phyloP scores from a whole-genome alignment of 306 rosid species.

The Pueraria montana region DNA sequence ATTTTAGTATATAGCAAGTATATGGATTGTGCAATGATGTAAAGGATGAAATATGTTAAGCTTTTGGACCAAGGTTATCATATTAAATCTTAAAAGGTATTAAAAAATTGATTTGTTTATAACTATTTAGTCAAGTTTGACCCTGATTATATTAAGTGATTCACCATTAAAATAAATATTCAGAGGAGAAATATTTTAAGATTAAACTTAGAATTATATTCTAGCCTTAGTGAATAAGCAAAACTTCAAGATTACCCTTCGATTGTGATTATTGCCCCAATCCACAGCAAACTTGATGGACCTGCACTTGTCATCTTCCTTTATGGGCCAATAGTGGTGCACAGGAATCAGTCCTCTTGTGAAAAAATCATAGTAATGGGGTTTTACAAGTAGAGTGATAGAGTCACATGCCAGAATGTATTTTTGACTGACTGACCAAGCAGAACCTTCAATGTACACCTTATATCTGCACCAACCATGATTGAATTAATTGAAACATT shows the following conservation, averaged over 20 bases:
- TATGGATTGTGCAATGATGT: too few species aligned
- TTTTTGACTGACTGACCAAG: constrained; percentile 98
- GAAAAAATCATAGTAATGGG: constrained; percentile 89
- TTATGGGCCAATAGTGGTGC: constrained; percentile 94
- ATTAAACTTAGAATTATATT: too few species aligned
- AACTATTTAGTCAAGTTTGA: not conserved
- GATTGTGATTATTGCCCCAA: constrained; percentile 84
- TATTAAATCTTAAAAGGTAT: too few species aligned
- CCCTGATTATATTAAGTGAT: not conserved
- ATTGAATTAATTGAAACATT: not conserved
- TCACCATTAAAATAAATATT: not conserved
- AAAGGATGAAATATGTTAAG: too few species aligned
- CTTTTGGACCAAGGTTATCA: too few species aligned
- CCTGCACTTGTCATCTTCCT: constrained; percentile 79
- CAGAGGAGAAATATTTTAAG: too few species aligned
- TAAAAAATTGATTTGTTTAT: not conserved
- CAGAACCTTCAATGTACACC: constrained; percentile 96
- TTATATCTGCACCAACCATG: constrained; percentile 68
- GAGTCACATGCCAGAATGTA: constrained; percentile 96
- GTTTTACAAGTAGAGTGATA: constrained; percentile 74
- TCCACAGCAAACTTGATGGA: constrained; percentile 92
- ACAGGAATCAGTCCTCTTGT: constrained; percentile 77
- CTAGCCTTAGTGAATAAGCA: constrained; percentile 28
- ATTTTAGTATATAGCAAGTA: too few species aligned
- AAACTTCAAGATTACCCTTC: constrained; percentile 58